Base-by-base conservation (phyloP, 768 basidiomycete genomes). In the Mrakia frigida region DNA sequence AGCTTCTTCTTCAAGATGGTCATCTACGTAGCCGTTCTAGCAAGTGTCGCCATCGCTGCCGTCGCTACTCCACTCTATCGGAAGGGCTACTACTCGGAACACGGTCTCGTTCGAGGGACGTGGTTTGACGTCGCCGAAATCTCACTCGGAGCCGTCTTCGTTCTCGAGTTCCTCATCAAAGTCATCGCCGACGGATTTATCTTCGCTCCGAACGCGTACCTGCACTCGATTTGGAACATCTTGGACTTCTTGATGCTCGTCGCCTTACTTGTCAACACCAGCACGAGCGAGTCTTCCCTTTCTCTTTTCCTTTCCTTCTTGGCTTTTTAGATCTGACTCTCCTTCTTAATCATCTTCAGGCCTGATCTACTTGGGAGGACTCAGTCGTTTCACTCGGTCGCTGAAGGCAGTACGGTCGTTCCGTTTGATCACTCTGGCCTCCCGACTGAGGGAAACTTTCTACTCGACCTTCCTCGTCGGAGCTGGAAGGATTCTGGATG, bases 151-250 rank as follows among this genome's bases (percentile, higher is more conserved):
- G 68, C 75, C 33, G 79, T 83, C 6, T 88, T 96, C 31, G 84
- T 95, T 61, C 79, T 89, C 74, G 96, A 98, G 81, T 94, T 94
- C 80, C 73, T 90, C 78, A 89, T 97, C 88, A 98, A 98, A 84
- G 84, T 94, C 82, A 85, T 93, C 67, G 96, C 96, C 0, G 96
- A 98, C 81, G 96, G 96, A 0, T 91, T 73, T 39, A n/a, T 77
- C 13, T 71, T 73, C 35, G 43, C 92, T 0, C 94, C 94, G 0
- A 94, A 94, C 80, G 93, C 94, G 0, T 98, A 98, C 81, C 82
- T 97, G 39, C 90, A 90, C 37, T 92, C 91, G 78, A 90, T 94
- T 11, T 98, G 94, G 94, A 98, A 98, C 82, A 83, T 90, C 80
- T 84, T 98, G 75, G 96, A 98, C 84, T 90, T 95, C 79, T 82